phyloP scores from a whole-genome alignment of 306 rosid genomes.

The Cucurbita pepo region DNA sequence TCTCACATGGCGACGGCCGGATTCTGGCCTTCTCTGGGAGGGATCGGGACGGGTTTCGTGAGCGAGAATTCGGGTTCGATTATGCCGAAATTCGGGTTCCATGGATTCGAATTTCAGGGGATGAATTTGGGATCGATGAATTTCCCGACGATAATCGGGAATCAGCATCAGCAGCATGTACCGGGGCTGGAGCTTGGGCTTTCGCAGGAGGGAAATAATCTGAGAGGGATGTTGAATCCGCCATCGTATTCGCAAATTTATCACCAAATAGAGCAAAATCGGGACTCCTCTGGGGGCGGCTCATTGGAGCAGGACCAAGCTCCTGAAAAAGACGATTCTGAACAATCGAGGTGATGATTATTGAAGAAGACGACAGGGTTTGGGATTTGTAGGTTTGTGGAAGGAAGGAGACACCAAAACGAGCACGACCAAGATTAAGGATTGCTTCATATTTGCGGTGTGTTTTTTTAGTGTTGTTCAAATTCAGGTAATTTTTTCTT shows the following conservation, averaged over 20 bases:
- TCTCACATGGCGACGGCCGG: constrained; percentile 14
- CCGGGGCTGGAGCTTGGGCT: constrained; percentile 42
- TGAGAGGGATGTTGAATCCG: constrained; percentile 20
- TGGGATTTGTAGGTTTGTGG: neutral
- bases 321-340: constrained; percentile 21
- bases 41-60: constrained; percentile 22
- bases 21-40: constrained; percentile 20
- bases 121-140: constrained; percentile 27
- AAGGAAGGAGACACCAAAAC: neutral
- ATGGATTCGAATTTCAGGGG: constrained; percentile 24
- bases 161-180: constrained; percentile 15
- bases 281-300: constrained; percentile 12
- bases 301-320: constrained; percentile 13
- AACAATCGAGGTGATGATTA: constrained; percentile 10
- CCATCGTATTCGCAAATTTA: constrained; percentile 21
- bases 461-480: neutral
- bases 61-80: constrained; percentile 11
- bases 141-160: constrained; percentile 15
- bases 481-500: neutral
- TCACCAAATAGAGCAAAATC: constrained; percentile 25
- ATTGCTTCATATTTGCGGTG: neutral
- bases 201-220: constrained; percentile 30
- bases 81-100: constrained; percentile 25
- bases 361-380: neutral
- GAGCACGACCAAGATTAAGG: neutral